Evolutionary conservation across 805 yeast genomes (phyloP).

Genomic region (Candida quercuum): DNA sequence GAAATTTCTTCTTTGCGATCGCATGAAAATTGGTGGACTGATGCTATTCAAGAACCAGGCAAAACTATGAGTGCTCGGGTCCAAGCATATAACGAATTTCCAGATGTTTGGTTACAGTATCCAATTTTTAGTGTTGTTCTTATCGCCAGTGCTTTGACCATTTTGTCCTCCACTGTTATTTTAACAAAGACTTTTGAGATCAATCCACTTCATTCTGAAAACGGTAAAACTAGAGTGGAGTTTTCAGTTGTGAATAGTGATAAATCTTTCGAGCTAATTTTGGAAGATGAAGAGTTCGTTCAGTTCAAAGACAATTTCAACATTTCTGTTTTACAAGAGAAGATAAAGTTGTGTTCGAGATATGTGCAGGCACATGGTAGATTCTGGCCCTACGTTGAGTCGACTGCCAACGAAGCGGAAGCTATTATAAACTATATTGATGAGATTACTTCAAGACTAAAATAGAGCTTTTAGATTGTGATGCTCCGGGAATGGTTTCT

Average conservation of each 20-base stretch:
- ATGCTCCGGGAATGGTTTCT: no score
- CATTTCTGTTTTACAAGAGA: conserved; percentile 11
- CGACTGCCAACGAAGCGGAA: conserved; percentile 18
- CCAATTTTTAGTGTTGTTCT: conserved; percentile 27
- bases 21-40: conserved; percentile 23
- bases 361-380: conserved; percentile 22
- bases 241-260: conserved; percentile 8
- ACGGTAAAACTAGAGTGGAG: conserved; percentile 5
- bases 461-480: no score
- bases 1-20: conserved; percentile 19
- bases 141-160: conserved; percentile 26
- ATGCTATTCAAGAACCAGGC: conserved; percentile 19
- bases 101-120: conserved; percentile 38
- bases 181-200: conserved; percentile 18
- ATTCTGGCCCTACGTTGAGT: conserved; percentile 24
- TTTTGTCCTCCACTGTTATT: conserved; percentile 26
- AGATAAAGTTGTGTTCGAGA: conserved; percentile 16
- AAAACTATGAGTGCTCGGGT: conserved; percentile 17
- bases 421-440: conserved; percentile 19
- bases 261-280: conserved; percentile 8
- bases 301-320: conserved; percentile 12
- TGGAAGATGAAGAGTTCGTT: conserved; percentile 7
- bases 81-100: conserved; percentile 16
- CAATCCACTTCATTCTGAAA: neutral
- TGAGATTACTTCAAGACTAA: conserved; percentile 6